Evolutionary conservation across 2,329 filamentous ascomycete species (phyloP).

Genomic region (Didymella arachidicola): DNA sequence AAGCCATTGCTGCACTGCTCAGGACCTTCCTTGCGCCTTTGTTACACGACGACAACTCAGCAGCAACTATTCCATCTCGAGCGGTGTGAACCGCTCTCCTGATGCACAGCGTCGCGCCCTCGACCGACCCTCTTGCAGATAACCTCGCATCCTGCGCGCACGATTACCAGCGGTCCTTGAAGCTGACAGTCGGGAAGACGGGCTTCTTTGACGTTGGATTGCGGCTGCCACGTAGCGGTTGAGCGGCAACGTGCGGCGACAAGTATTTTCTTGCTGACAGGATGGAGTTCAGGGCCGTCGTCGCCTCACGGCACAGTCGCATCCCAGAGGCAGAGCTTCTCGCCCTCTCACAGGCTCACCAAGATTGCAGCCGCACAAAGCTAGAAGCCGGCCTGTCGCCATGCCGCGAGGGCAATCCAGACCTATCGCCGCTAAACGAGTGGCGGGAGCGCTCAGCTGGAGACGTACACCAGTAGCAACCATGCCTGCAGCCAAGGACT

Average conservation of each 20-base stretch:
- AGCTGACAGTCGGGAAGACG: constrained; percentile 14
- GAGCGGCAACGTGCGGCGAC: constrained; percentile 37
- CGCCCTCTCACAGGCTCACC: constrained; percentile 32
- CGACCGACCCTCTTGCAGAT: constrained; percentile 35
- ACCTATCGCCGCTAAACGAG: constrained; percentile 18
- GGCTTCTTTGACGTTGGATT: constrained; percentile 28
- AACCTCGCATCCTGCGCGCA: constrained; percentile 1
- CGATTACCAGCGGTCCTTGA: constrained; percentile 4
- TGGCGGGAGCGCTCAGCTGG: constrained; percentile 38
- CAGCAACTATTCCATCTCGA: constrained; percentile 20
- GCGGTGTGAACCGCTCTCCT: constrained; percentile 16
- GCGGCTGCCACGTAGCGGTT: constrained; percentile 33
- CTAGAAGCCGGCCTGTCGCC: constrained; percentile 31
- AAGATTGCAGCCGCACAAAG: constrained; percentile 26
- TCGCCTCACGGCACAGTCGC: constrained; percentile 13
- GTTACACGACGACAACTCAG: constrained; percentile 30
- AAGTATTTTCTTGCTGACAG: constrained; percentile 26
- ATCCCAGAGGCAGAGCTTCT: constrained; percentile 9
- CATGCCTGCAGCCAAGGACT: constrained; percentile 35
- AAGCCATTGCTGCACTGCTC: constrained; percentile 16
- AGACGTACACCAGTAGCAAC: constrained; percentile 34
- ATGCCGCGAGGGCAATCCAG: constrained; percentile 37
- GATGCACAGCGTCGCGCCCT: constrained; percentile 23
- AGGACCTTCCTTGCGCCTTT: constrained; percentile 21
- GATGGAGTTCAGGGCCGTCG: neutral